Percentiles rank a stretch among this genome's conserved stretches.
Evolutionary conservation across 768 basidiomycete genomes (phyloP).

Genomic region (Suillus ampliporus): DNA sequence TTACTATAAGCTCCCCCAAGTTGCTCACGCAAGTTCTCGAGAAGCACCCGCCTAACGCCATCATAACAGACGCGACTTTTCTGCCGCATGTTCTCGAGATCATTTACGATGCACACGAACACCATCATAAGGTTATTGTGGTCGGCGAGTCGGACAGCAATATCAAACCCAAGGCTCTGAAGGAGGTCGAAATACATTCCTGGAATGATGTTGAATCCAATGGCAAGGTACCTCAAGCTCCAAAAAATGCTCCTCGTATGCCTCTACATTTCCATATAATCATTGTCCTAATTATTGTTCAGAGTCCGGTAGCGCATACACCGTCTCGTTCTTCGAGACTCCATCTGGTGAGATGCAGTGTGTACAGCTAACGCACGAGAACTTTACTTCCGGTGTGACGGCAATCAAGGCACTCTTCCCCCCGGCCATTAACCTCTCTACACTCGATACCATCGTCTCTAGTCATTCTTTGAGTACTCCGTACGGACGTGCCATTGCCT

Average conservation of each 20-base stretch:
- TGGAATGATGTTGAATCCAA: conserved; percentile 78
- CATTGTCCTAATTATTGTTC: not conserved
- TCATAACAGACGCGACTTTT: conserved; percentile 71
- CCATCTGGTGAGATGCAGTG: conserved; percentile 59
- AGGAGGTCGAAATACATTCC: conserved; percentile 59
- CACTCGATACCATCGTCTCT: conserved; percentile 80
- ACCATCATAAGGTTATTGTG: conserved; percentile 67
- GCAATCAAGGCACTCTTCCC: conserved; percentile 80
- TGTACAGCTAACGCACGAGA: conserved; percentile 78
- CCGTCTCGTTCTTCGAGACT: conserved; percentile 66
- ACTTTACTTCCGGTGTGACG: conserved; percentile 89
- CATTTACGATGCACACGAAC: conserved; percentile 63
- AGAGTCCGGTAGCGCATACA: conserved; percentile 62
- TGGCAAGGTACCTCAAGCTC: conserved; percentile 52
- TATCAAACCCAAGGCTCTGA: conserved; percentile 51
- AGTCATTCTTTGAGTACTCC: conserved; percentile 74
- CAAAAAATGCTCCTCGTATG: conserved; percentile 60
- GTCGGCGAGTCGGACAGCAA: conserved; percentile 66
- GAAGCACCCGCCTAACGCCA: conserved; percentile 68
- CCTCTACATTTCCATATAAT: conserved; percentile 13
- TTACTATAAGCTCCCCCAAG: conserved; percentile 63
- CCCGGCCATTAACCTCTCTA: conserved; percentile 65
- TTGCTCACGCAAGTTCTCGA: conserved; percentile 72
- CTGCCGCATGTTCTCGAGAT: conserved; percentile 74
- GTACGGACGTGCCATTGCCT: conserved; percentile 81